Evolutionary conservation across 495 filamentous ascomycete genomes (phyloP), one percentile per base, ranked within the genome.

Genomic region (Aspergillus funiculosus): DNA sequence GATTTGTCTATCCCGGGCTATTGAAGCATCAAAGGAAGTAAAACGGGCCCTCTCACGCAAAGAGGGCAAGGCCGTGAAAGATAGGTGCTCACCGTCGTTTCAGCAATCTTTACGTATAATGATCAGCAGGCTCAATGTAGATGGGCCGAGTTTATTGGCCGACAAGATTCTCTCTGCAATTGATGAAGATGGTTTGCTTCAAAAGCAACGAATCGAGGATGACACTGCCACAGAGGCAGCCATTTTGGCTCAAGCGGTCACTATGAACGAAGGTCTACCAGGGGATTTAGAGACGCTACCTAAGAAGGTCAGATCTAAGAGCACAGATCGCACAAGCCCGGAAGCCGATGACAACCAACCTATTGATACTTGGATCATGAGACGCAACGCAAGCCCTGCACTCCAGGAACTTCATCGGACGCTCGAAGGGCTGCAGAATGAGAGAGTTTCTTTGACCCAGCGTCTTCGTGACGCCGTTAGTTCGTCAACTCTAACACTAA

Each of bases 141-240:
- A 82, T 11, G 78, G 81, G 3, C 89, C 89, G 0, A 66, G 61
- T 3, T 62, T 67, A 10, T 76, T 99, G 4, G 86, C 91, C 2
- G 57, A 77, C 24, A 73, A 71, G 25, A 95, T 99, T 32, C 48
- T 75, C 7, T 71, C 74, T 1, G 80, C 90, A 4, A 94, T 99
- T 53, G 94, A 99, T 56, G 94, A 97, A 67, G 94, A 96, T 57
- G 88, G 87, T 0, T 66, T 99, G 13, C 73, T 82, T 22, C 78
- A 87, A 55, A 81, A 85, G 44, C 89, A 95, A 48, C 76, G 78
- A 17, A 72, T 85, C 6, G 82, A 90, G 55, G 82, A 90, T 50
- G 76, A 67, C 45, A 81, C 86, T 26, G 80, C 79, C 2, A 80
- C 76, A 11, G 74, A 83, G 48, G 78, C 85, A 52, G 77, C 83